phyloP scores from a whole-genome alignment of 1,284 basidiomycete species.

The Neotropicomus parvogracilis region DNA sequence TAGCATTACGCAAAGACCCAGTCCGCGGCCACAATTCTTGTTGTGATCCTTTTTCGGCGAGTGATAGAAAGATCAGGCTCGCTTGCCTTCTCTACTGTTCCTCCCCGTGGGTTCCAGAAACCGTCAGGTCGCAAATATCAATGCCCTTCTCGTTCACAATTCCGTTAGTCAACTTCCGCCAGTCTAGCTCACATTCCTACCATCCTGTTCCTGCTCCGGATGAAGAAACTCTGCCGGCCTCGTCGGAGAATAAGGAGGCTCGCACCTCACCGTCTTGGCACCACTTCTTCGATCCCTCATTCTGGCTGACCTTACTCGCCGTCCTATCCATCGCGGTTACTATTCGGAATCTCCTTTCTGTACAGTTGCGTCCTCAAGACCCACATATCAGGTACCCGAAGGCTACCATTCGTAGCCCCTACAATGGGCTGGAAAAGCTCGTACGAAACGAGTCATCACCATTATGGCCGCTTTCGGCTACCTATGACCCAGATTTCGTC shows the following conservation, averaged over 20 bases:
- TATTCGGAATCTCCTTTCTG: slow-evolving; percentile 23
- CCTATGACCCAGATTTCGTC: slow-evolving; percentile 23
- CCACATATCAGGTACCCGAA: slow-evolving; percentile 4
- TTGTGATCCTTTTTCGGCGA: neutral
- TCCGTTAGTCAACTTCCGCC: neutral
- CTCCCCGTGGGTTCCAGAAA: neutral
- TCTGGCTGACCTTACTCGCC: slow-evolving; percentile 23
- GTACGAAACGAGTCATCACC: slow-evolving; percentile 26
- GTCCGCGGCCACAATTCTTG: neutral
- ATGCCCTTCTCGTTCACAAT: slow-evolving; percentile 13
- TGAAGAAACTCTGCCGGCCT: slow-evolving; percentile 18
- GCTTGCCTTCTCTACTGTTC: neutral
- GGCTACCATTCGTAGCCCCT: slow-evolving; percentile 20
- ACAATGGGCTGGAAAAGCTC: slow-evolving; percentile 24
- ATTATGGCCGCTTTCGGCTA: slow-evolving; percentile 25
- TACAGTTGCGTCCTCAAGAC: slow-evolving; percentile 10
- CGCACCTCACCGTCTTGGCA: neutral
- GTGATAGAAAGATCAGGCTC: slow-evolving; percentile 6
- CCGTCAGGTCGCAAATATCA: neutral
- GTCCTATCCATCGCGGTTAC: slow-evolving; percentile 21
- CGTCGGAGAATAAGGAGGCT: neutral
- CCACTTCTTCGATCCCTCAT: slow-evolving; percentile 11
- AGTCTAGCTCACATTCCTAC: slow-evolving; percentile 12
- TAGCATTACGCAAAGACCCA: slow-evolving; percentile 8
- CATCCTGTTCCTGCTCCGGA: slow-evolving; percentile 14